Evolutionary conservation across 768 basidiomycete genomes (phyloP).

Genomic region (Trametes cubensis): DNA sequence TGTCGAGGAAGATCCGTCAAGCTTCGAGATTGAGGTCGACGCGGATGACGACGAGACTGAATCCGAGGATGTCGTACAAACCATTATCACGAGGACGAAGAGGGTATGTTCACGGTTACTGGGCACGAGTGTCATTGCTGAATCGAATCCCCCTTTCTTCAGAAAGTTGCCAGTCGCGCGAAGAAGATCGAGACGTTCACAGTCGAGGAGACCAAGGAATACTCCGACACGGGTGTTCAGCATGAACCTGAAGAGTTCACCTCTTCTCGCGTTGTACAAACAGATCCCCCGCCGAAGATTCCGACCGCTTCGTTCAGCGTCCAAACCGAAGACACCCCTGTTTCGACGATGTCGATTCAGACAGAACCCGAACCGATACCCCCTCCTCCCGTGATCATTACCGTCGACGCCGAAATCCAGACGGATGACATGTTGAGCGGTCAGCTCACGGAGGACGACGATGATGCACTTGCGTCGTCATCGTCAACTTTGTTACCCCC

Average conservation of each 20-base stretch:
- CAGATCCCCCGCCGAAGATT: slow-evolving; percentile 58
- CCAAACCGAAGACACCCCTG: slow-evolving; percentile 53
- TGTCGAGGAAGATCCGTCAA: slow-evolving; percentile 41
- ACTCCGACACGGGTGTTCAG: slow-evolving; percentile 73
- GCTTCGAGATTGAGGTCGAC: slow-evolving; percentile 35
- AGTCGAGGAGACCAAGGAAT: slow-evolving; percentile 70
- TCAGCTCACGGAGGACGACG: slow-evolving; percentile 43
- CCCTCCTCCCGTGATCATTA: slow-evolving; percentile 32
- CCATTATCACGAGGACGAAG: slow-evolving; percentile 85
- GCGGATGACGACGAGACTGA: slow-evolving; percentile 57
- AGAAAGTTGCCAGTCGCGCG: slow-evolving; percentile 72
- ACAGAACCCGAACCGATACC: slow-evolving; percentile 42
- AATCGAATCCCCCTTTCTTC: slow-evolving; percentile 14
- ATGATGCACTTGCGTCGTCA: slow-evolving; percentile 68
- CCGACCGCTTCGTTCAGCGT: slow-evolving; percentile 49
- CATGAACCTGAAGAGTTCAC: slow-evolving; percentile 62
- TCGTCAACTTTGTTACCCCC: slow-evolving; percentile 74
- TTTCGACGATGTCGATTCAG: slow-evolving; percentile 39
- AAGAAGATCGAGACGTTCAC: slow-evolving; percentile 48
- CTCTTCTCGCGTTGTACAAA: slow-evolving; percentile 53
- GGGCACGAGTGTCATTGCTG: background rate
- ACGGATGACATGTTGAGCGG: slow-evolving; percentile 51
- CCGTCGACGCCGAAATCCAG: slow-evolving; percentile 63
- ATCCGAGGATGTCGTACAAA: slow-evolving; percentile 78
- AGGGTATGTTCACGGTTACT: slow-evolving; percentile 47